phyloP scores from a whole-genome alignment of 441 rosid species.

The Erysimum cheiri region DNA sequence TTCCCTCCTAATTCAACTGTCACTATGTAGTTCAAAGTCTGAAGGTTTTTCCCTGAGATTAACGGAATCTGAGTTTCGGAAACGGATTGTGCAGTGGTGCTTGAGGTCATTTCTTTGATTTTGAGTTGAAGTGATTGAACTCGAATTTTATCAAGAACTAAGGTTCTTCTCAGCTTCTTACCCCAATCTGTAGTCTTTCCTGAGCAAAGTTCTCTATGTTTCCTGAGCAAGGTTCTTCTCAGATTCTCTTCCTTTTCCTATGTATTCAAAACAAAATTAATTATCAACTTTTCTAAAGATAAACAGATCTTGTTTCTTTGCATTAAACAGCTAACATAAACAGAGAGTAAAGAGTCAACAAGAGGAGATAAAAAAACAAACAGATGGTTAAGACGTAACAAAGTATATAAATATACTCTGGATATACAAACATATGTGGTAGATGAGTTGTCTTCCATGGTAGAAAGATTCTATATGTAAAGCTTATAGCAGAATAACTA shows the following conservation, averaged over 20 bases:
- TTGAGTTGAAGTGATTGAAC: slow-evolving; percentile 63
- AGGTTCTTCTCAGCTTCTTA: slow-evolving; percentile 55
- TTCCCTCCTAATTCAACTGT: slow-evolving; percentile 62
- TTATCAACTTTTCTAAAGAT: slow-evolving; percentile 6
- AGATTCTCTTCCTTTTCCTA: slow-evolving; percentile 63
- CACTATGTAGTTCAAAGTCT: slow-evolving; percentile 80
- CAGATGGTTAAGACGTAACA: background rate
- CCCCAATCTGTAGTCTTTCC: slow-evolving; percentile 57
- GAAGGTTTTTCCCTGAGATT: slow-evolving; percentile 66
- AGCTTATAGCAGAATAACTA: slow-evolving; percentile 29
- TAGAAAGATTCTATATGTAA: slow-evolving; percentile 31
- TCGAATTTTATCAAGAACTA: slow-evolving; percentile 59
- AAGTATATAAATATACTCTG: background rate
- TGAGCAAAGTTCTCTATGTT: slow-evolving; percentile 67
- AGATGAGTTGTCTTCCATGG: slow-evolving; percentile 26
- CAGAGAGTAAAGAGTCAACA: slow-evolving; percentile 18
- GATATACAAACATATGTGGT: background rate
- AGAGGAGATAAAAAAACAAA: background rate
- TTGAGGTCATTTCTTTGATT: slow-evolving; percentile 47
- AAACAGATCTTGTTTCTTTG: background rate
- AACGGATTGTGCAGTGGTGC: slow-evolving; percentile 39
- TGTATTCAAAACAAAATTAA: slow-evolving; percentile 22
- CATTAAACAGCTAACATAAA: slow-evolving; percentile 17
- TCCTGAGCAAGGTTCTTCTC: too few species aligned
- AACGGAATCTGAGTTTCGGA: slow-evolving; percentile 59